phyloP scores from a whole-genome alignment of 352 stramenopile species.

The Pythium sp. region DNA sequence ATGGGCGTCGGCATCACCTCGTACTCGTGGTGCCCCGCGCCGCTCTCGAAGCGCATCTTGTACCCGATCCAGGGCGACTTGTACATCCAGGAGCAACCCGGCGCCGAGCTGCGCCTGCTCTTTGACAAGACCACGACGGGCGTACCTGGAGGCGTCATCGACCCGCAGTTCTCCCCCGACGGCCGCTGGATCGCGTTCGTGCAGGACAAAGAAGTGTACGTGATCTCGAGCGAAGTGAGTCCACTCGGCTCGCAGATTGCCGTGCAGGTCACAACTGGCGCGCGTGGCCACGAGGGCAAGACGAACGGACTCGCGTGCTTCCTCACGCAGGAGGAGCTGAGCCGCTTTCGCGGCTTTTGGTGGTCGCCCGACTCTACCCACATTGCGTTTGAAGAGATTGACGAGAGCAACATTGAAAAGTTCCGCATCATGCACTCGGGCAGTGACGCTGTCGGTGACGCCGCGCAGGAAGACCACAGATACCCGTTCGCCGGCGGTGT shows the following conservation, averaged over 20 bases:
- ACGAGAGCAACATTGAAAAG: slow-evolving; percentile 92
- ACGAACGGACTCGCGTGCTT: slow-evolving; percentile 97
- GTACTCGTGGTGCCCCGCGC: slow-evolving; percentile 77
- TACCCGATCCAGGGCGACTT: slow-evolving; percentile 92
- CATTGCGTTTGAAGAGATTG: slow-evolving; percentile 90
- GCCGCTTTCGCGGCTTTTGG: slow-evolving; percentile 96
- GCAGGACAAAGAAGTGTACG: slow-evolving; percentile 92
- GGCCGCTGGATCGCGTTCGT: slow-evolving; percentile 93
- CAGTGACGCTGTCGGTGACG: slow-evolving; percentile 52
- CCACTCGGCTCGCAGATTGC: slow-evolving; percentile 37
- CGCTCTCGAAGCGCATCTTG: slow-evolving; percentile 69
- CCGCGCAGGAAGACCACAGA: slow-evolving; percentile 76
- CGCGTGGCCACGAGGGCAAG: slow-evolving; percentile 58
- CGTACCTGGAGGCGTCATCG: slow-evolving; percentile 79
- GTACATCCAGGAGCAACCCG: slow-evolving; percentile 90
- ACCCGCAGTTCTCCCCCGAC: slow-evolving; percentile 93
- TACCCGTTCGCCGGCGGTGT: slow-evolving; percentile 92
- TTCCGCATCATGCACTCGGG: slow-evolving; percentile 96
- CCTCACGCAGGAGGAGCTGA: slow-evolving; percentile 97
- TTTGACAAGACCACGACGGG: slow-evolving; percentile 86
- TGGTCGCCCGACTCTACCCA: slow-evolving; percentile 87
- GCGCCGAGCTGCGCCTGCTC: slow-evolving; percentile 68
- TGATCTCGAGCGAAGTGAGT: slow-evolving; percentile 59
- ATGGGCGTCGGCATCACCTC: slow-evolving; percentile 93
- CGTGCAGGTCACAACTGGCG: slow-evolving; percentile 75